Conservation (phyloP, 306 rosid genomes). For the Corylus americana region DNA sequence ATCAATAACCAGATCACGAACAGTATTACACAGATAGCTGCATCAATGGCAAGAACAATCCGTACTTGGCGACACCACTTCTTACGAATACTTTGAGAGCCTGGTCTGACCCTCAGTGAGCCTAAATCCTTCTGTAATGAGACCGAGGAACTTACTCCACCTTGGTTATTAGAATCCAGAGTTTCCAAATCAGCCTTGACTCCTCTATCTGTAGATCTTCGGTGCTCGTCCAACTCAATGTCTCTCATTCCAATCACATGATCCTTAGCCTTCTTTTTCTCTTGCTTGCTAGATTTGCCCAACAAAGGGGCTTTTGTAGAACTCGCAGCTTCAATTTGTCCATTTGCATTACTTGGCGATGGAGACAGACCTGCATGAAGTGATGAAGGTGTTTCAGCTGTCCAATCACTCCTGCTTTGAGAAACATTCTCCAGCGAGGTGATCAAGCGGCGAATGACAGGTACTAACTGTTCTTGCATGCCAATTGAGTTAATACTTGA, state of each 20-base stretch:
- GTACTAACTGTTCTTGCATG: slow-evolving; percentile 70
- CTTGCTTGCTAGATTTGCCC: slow-evolving; percentile 72
- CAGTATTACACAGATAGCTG: slow-evolving; percentile 65
- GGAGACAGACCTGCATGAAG: slow-evolving; percentile 54
- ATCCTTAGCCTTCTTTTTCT: slow-evolving; percentile 80
- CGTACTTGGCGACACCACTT: slow-evolving; percentile 91
- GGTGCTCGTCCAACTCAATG: slow-evolving; percentile 67
- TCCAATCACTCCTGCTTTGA: slow-evolving; percentile 52
- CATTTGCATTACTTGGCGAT: slow-evolving; percentile 60
- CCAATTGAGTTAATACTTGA: slow-evolving; percentile 49
- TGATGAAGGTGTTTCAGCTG: slow-evolving; percentile 40
- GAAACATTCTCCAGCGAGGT: slow-evolving; percentile 75
- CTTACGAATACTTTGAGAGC: slow-evolving; percentile 58
- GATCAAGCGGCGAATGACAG: slow-evolving; percentile 58
- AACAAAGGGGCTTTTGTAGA: slow-evolving; percentile 84
- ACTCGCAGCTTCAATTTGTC: slow-evolving; percentile 60
- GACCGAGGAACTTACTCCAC: slow-evolving; percentile 54
- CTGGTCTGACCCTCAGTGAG: slow-evolving; percentile 63
- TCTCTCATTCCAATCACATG: slow-evolving; percentile 75
- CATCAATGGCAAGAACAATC: slow-evolving; percentile 85
- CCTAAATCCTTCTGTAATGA: slow-evolving; percentile 60
- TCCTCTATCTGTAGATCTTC: slow-evolving; percentile 73
- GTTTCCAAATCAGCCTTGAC: slow-evolving; percentile 54
- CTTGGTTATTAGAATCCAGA: slow-evolving; percentile 50
- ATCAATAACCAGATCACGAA: slow-evolving; percentile 69